phyloP scores from a whole-genome alignment of 2,329 filamentous ascomycete species.

The Aspergillus tubingensis region DNA sequence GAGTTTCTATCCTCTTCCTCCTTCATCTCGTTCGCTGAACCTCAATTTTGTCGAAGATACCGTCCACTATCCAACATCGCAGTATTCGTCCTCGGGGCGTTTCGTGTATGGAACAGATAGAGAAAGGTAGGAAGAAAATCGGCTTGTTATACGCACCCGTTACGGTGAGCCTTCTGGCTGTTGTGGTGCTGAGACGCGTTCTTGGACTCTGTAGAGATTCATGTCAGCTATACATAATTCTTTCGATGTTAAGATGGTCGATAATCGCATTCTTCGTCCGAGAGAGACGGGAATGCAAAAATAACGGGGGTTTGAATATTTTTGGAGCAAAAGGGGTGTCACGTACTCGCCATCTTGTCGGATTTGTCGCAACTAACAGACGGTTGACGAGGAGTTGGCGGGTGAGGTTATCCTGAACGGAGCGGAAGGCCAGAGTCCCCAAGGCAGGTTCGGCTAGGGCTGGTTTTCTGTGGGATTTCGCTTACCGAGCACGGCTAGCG shows the following conservation, averaged over 20 bases:
- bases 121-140: slow-evolving; percentile 4
- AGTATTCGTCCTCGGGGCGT: slow-evolving; percentile 8
- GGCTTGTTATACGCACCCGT: slow-evolving; percentile 71
- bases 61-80: slow-evolving; percentile 12
- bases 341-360: slow-evolving; percentile 53
- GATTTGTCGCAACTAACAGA: slow-evolving; percentile 41
- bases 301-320: not conserved
- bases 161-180: slow-evolving; percentile 97
- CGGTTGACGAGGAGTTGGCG: slow-evolving; percentile 41
- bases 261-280: not conserved
- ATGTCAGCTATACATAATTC: slow-evolving; percentile 27
- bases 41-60: not conserved
- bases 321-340: slow-evolving; percentile 8
- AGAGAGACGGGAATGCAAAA: not conserved
- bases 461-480: slow-evolving; percentile 44
- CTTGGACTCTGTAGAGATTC: slow-evolving; percentile 78
- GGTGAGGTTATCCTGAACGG: slow-evolving; percentile 40
- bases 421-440: slow-evolving; percentile 30
- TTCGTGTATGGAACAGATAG: not conserved
- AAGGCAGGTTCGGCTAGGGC: slow-evolving; percentile 38
- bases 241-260: not conserved
- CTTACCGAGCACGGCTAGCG: slow-evolving; percentile 36
- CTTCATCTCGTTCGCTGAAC: too few species aligned
- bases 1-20: not conserved
- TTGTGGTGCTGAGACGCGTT: slow-evolving; percentile 99